A percentile compares a stretch with the other conserved stretches of the same genome.
phyloP scores from a whole-genome alignment of 257 asterid genomes.

The Solanum sitiens region DNA sequence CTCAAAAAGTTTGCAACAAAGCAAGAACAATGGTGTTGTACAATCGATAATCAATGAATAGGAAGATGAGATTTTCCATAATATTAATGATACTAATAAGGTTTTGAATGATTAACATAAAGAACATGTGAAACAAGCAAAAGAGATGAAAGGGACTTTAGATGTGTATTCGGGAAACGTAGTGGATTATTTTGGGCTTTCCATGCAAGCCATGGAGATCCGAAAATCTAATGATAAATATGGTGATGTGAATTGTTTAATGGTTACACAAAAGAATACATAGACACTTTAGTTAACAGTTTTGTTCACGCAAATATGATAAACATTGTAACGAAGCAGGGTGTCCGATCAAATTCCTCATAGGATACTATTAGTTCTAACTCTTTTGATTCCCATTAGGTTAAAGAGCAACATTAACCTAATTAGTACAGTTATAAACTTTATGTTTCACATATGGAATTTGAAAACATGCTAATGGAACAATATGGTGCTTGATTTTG shows the following conservation, averaged over 20 bases:
- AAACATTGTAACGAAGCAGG: too few relatives aligned
- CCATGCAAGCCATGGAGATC: background rate
- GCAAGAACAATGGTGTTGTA: too few relatives aligned
- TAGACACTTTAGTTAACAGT: too few relatives aligned
- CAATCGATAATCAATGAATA: background rate
- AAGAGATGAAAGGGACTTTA: too few relatives aligned
- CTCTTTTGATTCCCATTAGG: background rate
- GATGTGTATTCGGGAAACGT: too few relatives aligned
- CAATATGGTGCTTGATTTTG: too few relatives aligned
- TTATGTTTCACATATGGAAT: background rate
- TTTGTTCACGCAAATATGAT: too few relatives aligned
- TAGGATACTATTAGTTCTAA: background rate
- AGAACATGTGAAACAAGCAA: background rate
- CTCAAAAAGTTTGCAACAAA: background rate
- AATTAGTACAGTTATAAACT: too few relatives aligned
- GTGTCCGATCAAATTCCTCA: too few relatives aligned
- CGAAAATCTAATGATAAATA: background rate
- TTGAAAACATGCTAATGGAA: background rate
- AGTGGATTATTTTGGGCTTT: background rate
- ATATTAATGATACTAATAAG: background rate
- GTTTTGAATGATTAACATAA: background rate
- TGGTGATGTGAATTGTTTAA: background rate
- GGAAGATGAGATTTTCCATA: background rate
- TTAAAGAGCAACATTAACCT: background rate
- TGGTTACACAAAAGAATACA: background rate